Conservation (phyloP, 495 filamentous ascomycete genomes). For the Aspergillus sclerotiicarbonarius region DNA sequence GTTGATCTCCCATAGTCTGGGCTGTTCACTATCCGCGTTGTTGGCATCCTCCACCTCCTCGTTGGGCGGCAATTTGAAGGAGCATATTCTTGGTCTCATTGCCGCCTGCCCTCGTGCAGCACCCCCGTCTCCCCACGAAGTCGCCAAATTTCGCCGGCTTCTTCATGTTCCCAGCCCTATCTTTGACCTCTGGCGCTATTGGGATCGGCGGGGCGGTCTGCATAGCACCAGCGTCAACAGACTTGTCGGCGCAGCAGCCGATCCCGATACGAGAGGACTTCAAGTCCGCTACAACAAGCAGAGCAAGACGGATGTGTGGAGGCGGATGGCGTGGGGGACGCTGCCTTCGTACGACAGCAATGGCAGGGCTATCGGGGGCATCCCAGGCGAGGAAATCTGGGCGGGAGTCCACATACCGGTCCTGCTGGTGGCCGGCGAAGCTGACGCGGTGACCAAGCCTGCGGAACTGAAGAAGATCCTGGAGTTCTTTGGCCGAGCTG, state of each 20-base stretch:
- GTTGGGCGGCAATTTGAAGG: constrained; percentile 44
- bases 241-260: constrained; percentile 74
- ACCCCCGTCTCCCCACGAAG: constrained; percentile 55
- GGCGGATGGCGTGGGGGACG: constrained; percentile 75
- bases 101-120: constrained; percentile 74
- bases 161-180: constrained; percentile 66
- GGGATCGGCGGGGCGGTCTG: constrained; percentile 76
- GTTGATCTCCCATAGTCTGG: constrained; percentile 85
- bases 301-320: constrained; percentile 76
- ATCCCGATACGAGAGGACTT: constrained; percentile 69
- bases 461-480: constrained; percentile 69
- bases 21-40: constrained; percentile 72
- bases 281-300: constrained; percentile 84
- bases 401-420: constrained; percentile 67
- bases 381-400: constrained; percentile 74
- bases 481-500: constrained; percentile 48
- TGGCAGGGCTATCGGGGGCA: constrained; percentile 54
- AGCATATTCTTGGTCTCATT: constrained; percentile 71
- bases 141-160: constrained; percentile 50
- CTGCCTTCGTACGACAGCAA: constrained; percentile 53
- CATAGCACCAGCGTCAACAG: constrained; percentile 75
- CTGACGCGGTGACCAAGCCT: constrained; percentile 71
- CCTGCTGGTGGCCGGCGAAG: constrained; percentile 73
- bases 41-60: constrained; percentile 63
- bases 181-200: constrained; percentile 75